phyloP scores from a whole-genome alignment of 2,329 filamentous ascomycete species.

The Xylaria sp. region DNA sequence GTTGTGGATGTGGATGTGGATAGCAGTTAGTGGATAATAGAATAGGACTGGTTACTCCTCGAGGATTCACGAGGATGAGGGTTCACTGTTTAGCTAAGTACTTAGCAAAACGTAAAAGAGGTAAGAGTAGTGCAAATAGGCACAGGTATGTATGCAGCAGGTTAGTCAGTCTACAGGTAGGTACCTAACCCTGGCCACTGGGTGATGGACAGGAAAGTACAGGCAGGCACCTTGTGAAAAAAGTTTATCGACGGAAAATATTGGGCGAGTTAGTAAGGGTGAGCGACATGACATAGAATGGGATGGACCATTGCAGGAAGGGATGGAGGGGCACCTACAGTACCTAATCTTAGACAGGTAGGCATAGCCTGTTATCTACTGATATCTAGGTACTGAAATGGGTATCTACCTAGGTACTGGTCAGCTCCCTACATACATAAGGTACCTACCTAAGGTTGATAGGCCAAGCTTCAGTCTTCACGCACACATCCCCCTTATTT shows the following conservation, averaged over 20 bases:
- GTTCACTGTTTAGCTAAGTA: conserved; percentile 22
- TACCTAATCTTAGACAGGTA: neutral
- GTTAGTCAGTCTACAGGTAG: conserved; percentile 9
- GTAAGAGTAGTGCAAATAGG: conserved; percentile 29
- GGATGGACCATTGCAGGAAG: conserved; percentile 5
- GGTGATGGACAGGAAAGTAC: conserved; percentile 29
- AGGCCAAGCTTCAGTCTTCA: neutral
- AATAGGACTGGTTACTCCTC: conserved; percentile 9
- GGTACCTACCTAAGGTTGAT: too few relatives aligned
- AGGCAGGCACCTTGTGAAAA: conserved; percentile 24
- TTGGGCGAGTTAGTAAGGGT: conserved; percentile 4
- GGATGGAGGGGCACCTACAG: conserved; percentile 8
- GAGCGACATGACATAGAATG: conserved; percentile 17
- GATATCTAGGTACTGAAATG: too few relatives aligned
- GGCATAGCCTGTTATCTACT: neutral
- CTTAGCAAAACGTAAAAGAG: conserved; percentile 25
- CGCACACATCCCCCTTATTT: conserved; percentile 3
- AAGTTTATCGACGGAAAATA: conserved; percentile 27
- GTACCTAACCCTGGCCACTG: conserved; percentile 29
- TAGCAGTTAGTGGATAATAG: neutral
- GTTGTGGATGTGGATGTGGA: conserved; percentile 25
- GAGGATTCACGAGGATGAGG: conserved; percentile 37
- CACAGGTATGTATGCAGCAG: conserved; percentile 4
- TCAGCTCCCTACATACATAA: neutral
- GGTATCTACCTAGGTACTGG: too few relatives aligned